Evolutionary conservation across 2,329 filamentous ascomycete species (phyloP), one percentile per base, ranked within the genome.

Genomic region (Penicillium carneum): DNA sequence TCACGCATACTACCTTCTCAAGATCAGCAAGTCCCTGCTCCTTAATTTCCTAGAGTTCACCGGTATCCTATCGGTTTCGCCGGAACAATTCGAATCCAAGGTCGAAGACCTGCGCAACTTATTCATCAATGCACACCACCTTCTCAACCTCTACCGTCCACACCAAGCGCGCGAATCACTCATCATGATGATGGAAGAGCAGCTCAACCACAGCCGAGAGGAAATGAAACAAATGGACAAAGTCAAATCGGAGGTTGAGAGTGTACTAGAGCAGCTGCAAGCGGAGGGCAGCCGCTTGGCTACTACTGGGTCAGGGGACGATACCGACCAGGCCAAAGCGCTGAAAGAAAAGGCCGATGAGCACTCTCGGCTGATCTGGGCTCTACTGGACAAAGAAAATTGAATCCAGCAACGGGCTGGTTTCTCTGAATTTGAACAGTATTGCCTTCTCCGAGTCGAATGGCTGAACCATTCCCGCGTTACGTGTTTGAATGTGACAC

Each of bases 131-230:
- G 90, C 96, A 72, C 93, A 97, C 78, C 92, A 96, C 72, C 84
- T 97, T 56, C 87, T 98, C 67, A 99, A 99, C 76, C 89, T 96
- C 76, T 98, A 97, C 79, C 86, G 94, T 34, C 93, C 93, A 10
- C 93, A 97, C 75, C 94, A 98, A 79, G 93, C 93, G 26, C 82
- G 94, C 46, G 93, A 97, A 80, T 93, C 89, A 31, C 82, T 96
- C 60, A 96, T 97, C 34, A 80, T 89, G 67, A 86, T 94, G 82
- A 93, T 97, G 90, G 91, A 97, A 78, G 89, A 90, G 67, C 90
- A 94, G 71, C 80, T 97, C 33, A 88, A 91, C 68, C 84, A 83
- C 68, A 89, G 89, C 57, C 86, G 85, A 67, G 86, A 85, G 57
- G 93, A 97, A 78, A 92, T 93, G 54, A 87, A 89, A 67, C 90